Evolutionary conservation across 2,329 filamentous ascomycete species (phyloP).

Genomic region (Epicoccum nigrum): DNA sequence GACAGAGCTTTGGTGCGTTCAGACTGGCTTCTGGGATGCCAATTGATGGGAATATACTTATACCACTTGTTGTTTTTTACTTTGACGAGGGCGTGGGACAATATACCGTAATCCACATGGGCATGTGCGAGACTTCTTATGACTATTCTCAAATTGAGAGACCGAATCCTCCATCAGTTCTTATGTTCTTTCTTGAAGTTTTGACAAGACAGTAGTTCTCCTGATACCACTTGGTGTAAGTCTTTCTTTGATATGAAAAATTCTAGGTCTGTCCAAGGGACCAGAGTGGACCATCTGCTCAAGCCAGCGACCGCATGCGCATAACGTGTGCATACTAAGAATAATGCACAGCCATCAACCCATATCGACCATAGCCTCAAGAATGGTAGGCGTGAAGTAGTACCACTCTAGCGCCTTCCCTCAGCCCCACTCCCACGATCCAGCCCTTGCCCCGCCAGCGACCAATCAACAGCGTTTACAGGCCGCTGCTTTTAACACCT

Average conservation of each 20-base stretch:
- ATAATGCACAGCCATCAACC: too few relatives aligned
- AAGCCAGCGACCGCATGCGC: too few relatives aligned
- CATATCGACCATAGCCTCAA: too few relatives aligned
- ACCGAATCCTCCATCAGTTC: too few relatives aligned
- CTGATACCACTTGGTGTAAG: too few relatives aligned
- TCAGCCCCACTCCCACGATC: constrained; percentile 6
- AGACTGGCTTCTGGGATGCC: constrained; percentile 24
- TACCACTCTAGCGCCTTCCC: not conserved
- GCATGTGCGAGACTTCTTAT: constrained; percentile 19
- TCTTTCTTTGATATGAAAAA: too few relatives aligned
- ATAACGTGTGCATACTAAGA: too few relatives aligned
- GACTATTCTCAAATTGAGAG: constrained; percentile 38
- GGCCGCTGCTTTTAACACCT: constrained; percentile 18
- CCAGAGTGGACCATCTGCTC: too few relatives aligned
- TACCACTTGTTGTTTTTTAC: constrained; percentile 29
- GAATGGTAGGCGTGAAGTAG: too few relatives aligned
- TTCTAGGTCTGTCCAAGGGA: too few relatives aligned
- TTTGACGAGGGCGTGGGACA: constrained; percentile 34
- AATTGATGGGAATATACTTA: constrained; percentile 34
- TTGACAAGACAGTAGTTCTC: too few relatives aligned
- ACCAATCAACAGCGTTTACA: constrained; percentile 10
- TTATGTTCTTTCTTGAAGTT: too few relatives aligned
- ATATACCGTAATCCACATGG: constrained; percentile 46
- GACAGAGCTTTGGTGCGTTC: constrained; percentile 2
- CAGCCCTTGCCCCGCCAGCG: not conserved